Conservation (phyloP, 139 green algal species). For the Chlorella ohadii region DNA sequence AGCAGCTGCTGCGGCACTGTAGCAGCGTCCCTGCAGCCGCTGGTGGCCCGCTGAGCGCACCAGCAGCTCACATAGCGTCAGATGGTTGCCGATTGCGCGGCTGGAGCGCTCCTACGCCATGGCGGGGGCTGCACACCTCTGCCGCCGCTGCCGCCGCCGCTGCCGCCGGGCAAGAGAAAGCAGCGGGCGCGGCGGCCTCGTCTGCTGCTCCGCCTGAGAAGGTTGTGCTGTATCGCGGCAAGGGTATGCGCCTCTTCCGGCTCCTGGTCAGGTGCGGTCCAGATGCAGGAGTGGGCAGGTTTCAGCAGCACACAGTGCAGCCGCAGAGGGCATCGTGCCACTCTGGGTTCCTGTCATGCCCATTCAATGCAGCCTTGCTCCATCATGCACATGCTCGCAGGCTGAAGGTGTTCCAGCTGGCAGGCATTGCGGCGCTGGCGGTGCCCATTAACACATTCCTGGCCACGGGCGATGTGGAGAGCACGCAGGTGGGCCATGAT, state of each 20-base stretch:
- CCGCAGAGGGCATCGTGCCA: no score
- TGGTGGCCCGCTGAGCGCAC: no score
- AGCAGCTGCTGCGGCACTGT: not conserved
- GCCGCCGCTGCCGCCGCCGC: not conserved
- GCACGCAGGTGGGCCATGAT: conserved; percentile 4
- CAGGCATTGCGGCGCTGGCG: conserved; percentile 52
- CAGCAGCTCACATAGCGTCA: no score
- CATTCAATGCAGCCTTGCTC: no score
- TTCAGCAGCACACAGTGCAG: no score
- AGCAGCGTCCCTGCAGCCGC: not conserved
- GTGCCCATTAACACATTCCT: conserved; percentile 49
- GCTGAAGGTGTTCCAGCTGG: conserved; percentile 72
- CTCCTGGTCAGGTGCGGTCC: conserved; percentile 70
- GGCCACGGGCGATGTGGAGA: not conserved
- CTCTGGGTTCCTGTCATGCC: no score
- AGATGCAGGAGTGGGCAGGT: not conserved
- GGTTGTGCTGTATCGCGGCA: conserved; percentile 69
- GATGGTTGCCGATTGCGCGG: not conserved
- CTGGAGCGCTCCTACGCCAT: no score
- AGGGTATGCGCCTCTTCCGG: conserved; percentile 68
- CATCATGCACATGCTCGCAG: not conserved
- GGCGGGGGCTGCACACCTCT: not conserved
- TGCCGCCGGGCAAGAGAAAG: not conserved
- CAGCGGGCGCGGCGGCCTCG: not conserved
- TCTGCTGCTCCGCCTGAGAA: not conserved